Conservation (phyloP, 768 basidiomycete genomes). For the Hysterangium stoloniferum region DNA sequence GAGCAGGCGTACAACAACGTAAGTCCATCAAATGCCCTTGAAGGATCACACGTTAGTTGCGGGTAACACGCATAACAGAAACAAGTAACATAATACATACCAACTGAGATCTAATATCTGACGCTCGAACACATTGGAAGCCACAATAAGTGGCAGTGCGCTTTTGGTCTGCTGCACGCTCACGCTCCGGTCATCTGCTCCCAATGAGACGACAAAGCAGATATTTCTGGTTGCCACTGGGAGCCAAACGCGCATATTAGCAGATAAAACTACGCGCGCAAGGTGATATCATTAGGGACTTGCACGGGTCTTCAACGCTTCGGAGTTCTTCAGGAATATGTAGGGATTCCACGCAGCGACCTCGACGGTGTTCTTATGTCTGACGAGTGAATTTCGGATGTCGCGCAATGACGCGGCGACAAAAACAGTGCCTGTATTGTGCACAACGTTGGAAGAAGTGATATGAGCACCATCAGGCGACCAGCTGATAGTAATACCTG, state of each 20-base stretch:
- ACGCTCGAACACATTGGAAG: slow-evolving; percentile 88
- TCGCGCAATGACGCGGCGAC: slow-evolving; percentile 95
- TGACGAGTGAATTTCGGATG: slow-evolving; percentile 91
- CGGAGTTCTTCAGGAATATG: slow-evolving; percentile 77
- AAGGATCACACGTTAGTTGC: not conserved
- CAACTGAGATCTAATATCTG: slow-evolving; percentile 95
- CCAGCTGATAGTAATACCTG: slow-evolving; percentile 54
- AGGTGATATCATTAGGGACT: not conserved
- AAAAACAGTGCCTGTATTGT: slow-evolving; percentile 92
- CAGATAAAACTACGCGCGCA: no score
- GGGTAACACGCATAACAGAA: slow-evolving; percentile 1
- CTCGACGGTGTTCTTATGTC: slow-evolving; percentile 95
- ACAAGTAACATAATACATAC: slow-evolving; percentile 39
- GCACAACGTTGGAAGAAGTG: slow-evolving; percentile 94
- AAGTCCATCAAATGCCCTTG: slow-evolving; percentile 87
- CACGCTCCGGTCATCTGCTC: slow-evolving; percentile 87
- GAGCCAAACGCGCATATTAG: not conserved
- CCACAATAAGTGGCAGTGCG: slow-evolving; percentile 84
- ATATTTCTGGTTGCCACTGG: slow-evolving; percentile 76
- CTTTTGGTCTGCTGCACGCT: slow-evolving; percentile 96
- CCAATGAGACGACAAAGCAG: slow-evolving; percentile 87
- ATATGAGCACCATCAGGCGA: slow-evolving; percentile 99
- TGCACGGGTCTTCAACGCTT: slow-evolving; percentile 18
- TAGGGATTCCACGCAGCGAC: slow-evolving; percentile 94
- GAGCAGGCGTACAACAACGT: slow-evolving; percentile 94